These are phyloP conservation scores for Ophiocordyceps sinensis DNA, from an alignment of 2,329 filamentous ascomycete species.

Conservation along the genomic window DNA sequence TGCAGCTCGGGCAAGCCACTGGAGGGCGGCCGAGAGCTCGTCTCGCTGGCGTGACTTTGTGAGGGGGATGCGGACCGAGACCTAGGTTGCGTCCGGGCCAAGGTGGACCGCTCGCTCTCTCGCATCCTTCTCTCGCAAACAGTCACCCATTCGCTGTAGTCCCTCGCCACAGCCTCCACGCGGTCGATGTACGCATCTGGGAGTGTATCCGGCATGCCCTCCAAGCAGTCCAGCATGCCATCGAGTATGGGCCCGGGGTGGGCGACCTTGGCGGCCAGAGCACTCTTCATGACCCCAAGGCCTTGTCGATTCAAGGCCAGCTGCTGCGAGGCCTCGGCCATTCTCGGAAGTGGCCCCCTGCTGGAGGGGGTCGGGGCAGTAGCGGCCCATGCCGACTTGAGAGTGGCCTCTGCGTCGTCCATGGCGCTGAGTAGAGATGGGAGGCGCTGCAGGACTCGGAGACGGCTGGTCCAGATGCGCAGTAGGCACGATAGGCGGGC, in stretches of 20 bases:
- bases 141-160: constrained; percentile 69
- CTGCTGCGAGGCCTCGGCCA: constrained; percentile 1
- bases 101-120: constrained; percentile 41
- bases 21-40: not conserved
- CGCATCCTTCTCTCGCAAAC: constrained; percentile 62
- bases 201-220: constrained; percentile 70
- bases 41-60: not conserved
- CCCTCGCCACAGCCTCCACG: constrained; percentile 65
- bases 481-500: constrained; percentile 61
- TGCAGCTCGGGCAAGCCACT: too few relatives aligned
- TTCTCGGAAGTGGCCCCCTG: not conserved
- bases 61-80: not conserved
- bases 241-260: constrained; percentile 63
- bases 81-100: not conserved
- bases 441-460: constrained; percentile 60
- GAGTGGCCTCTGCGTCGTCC: constrained; percentile 47
- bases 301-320: constrained; percentile 26
- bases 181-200: constrained; percentile 79
- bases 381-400: constrained; percentile 52
- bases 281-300: constrained; percentile 42
- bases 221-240: constrained; percentile 71
- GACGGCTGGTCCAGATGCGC: constrained; percentile 61
- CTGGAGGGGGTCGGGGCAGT: constrained; percentile 23
- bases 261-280: constrained; percentile 55
- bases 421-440: constrained; percentile 55